Conservation (phyloP, 495 filamentous ascomycete genomes). For the Daldinia grandis region DNA sequence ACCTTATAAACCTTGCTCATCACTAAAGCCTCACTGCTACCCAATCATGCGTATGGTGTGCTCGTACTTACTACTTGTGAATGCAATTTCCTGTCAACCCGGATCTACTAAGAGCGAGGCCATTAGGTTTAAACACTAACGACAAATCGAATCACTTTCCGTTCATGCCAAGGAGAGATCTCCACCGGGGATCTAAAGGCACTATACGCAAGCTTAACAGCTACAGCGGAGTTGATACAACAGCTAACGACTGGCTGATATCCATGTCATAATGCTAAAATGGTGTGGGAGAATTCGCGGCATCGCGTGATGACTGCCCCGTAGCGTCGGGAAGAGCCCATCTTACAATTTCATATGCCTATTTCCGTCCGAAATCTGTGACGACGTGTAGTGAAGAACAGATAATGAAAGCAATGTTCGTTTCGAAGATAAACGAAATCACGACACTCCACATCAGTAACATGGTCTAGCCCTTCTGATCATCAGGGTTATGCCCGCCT, state of each 20-base stretch:
- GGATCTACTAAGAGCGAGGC: conserved; percentile 4
- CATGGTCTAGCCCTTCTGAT: conserved; percentile 22
- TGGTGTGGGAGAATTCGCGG: conserved; percentile 29
- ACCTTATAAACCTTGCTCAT: conserved; percentile 4
- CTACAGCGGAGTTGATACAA: conserved; percentile 25
- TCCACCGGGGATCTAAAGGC: conserved; percentile 36
- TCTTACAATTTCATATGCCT: conserved; percentile 35
- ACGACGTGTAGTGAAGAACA: conserved; percentile 25
- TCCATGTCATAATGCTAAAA: conserved; percentile 24
- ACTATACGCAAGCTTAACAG: conserved; percentile 20
- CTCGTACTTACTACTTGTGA: not conserved
- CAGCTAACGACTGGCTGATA: conserved; percentile 18
- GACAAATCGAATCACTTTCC: conserved; percentile 27
- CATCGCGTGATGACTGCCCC: conserved; percentile 35
- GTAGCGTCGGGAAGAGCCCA: conserved; percentile 39
- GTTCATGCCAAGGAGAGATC: conserved; percentile 39
- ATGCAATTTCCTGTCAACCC: conserved; percentile 7
- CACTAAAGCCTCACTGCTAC: conserved; percentile 4
- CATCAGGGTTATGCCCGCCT: not conserved
- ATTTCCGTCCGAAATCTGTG: conserved; percentile 32
- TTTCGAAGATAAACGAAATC: conserved; percentile 22
- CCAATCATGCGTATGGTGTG: not conserved
- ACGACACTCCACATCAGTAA: conserved; percentile 8
- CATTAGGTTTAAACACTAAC: conserved; percentile 1
- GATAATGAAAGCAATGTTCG: conserved; percentile 3